Evolutionary conservation across 768 basidiomycete genomes (phyloP).

Genomic region (Boletus rufocinnamomeus): DNA sequence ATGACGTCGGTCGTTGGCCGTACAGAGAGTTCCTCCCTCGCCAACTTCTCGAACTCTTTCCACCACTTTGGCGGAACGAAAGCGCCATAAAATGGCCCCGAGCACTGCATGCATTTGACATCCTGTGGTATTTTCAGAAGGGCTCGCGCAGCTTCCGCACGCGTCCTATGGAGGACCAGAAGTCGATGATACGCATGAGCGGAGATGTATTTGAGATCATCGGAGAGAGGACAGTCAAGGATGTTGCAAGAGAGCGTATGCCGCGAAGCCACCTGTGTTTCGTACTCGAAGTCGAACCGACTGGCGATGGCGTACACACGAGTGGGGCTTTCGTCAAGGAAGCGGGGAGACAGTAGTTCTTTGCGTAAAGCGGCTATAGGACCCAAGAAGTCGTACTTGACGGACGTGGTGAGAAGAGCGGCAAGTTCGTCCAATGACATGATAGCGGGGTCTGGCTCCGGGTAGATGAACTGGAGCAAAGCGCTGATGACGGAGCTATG

Average conservation of each 20-base stretch:
- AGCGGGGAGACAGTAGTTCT: slow-evolving; percentile 51
- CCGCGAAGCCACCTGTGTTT: slow-evolving; percentile 60
- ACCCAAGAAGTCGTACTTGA: slow-evolving; percentile 63
- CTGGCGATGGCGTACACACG: slow-evolving; percentile 74
- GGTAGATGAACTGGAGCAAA: slow-evolving; percentile 64
- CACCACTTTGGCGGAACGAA: slow-evolving; percentile 68
- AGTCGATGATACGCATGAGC: slow-evolving; percentile 71
- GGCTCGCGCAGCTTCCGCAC: slow-evolving; percentile 49
- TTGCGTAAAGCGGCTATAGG: slow-evolving; percentile 51
- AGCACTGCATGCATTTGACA: slow-evolving; percentile 70
- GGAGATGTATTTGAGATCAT: slow-evolving; percentile 65
- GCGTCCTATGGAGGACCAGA: slow-evolving; percentile 57
- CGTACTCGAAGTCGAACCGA: slow-evolving; percentile 62
- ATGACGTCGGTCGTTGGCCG: slow-evolving; percentile 61
- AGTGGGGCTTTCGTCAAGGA: slow-evolving; percentile 49
- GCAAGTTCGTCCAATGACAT: slow-evolving; percentile 54
- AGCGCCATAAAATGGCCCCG: slow-evolving; percentile 47
- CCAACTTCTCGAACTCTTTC: slow-evolving; percentile 57
- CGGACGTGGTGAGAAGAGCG: slow-evolving; percentile 50
- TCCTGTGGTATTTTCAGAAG: slow-evolving; percentile 49
- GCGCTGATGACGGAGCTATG: slow-evolving; percentile 43
- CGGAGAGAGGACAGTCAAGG: slow-evolving; percentile 56
- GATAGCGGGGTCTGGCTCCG: slow-evolving; percentile 55
- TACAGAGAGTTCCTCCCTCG: slow-evolving; percentile 55
- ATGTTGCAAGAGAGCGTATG: slow-evolving; percentile 56